A percentile compares a stretch with the other conserved stretches of the same genome.
Evolutionary conservation across 441 rosid genomes (phyloP).

Genomic region (Erodium moschatum): DNA sequence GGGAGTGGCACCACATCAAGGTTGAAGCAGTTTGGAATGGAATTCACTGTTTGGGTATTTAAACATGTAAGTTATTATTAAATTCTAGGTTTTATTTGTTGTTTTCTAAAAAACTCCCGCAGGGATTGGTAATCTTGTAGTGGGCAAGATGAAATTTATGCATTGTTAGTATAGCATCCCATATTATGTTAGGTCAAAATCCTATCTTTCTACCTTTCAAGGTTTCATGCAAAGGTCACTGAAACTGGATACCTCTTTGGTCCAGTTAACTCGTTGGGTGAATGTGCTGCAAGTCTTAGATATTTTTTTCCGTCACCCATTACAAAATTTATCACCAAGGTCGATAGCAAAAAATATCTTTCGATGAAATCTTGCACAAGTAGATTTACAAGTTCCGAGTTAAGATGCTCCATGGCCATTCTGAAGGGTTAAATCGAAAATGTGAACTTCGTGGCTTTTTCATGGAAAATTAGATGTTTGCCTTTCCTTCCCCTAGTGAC

Average conservation of each 20-base stretch:
- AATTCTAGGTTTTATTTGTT: slow-evolving; percentile 21
- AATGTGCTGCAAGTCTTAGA: not conserved
- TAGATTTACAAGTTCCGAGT: not conserved
- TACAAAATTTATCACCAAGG: not conserved
- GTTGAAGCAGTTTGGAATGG: slow-evolving; percentile 97
- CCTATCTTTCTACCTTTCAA: not conserved
- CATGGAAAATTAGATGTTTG: not conserved
- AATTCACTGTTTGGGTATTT: slow-evolving; percentile 97
- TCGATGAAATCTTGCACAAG: not conserved
- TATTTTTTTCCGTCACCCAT: not conserved
- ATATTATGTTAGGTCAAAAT: not conserved
- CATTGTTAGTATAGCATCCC: not conserved
- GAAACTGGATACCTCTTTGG: not conserved
- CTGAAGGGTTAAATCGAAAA: not conserved
- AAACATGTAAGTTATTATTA: slow-evolving; percentile 60
- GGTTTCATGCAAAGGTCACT: not conserved
- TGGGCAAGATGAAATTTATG: not conserved
- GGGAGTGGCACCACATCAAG: slow-evolving; percentile 81
- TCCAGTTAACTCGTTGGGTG: not conserved
- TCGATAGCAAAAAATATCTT: slow-evolving; percentile 1
- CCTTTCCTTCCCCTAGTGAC: not conserved
- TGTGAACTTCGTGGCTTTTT: not conserved
- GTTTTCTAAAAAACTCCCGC: slow-evolving; percentile 6
- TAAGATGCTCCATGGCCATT: not conserved
- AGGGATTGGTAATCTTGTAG: not conserved